Percentiles rank a stretch among this genome's conserved stretches.
Evolutionary conservation across 352 stramenopile genomes (phyloP).

Genomic region (Globisporangium ultimum): DNA sequence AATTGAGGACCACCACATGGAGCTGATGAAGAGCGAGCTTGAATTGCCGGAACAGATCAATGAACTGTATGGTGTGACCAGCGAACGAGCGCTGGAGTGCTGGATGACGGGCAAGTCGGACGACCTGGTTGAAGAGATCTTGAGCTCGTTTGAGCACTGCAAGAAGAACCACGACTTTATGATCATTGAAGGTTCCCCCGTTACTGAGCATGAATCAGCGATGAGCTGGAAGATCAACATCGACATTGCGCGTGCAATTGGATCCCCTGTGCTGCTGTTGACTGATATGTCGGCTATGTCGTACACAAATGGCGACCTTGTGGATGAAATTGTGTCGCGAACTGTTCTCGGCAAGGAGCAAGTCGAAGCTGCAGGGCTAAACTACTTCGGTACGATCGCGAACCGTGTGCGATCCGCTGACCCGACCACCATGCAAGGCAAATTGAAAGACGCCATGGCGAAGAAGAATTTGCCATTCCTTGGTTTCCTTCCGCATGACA

Average conservation of each 20-base stretch:
- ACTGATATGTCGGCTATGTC: slow-evolving; percentile 42
- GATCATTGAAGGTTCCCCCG: slow-evolving; percentile 74
- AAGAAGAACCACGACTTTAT: slow-evolving; percentile 74
- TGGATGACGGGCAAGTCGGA: slow-evolving; percentile 61
- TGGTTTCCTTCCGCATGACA: slow-evolving; percentile 60
- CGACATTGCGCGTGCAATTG: slow-evolving; percentile 71
- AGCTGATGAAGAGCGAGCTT: slow-evolving; percentile 63
- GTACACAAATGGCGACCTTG: slow-evolving; percentile 24
- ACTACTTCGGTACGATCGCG: slow-evolving; percentile 70
- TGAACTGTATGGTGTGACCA: slow-evolving; percentile 59
- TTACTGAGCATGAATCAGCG: slow-evolving; percentile 61
- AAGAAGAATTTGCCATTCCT: slow-evolving; percentile 54
- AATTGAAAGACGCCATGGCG: slow-evolving; percentile 28
- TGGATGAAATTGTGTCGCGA: slow-evolving; percentile 56
- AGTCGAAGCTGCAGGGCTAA: slow-evolving; percentile 50
- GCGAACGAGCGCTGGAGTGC: slow-evolving; percentile 41
- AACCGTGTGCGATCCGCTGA: slow-evolving; percentile 57
- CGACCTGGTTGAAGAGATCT: slow-evolving; percentile 66
- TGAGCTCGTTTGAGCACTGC: slow-evolving; percentile 54
- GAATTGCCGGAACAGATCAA: slow-evolving; percentile 37
- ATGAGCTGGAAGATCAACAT: slow-evolving; percentile 83
- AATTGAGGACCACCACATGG: slow-evolving; percentile 60
- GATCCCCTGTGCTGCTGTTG: slow-evolving; percentile 56
- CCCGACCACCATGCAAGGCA: slow-evolving; percentile 28
- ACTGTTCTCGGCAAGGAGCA: slow-evolving; percentile 56